These are phyloP conservation scores for Phialemoniopsis sp. DNA, from an alignment of 2,329 filamentous ascomycete genomes.

Conservation along the genomic window DNA sequence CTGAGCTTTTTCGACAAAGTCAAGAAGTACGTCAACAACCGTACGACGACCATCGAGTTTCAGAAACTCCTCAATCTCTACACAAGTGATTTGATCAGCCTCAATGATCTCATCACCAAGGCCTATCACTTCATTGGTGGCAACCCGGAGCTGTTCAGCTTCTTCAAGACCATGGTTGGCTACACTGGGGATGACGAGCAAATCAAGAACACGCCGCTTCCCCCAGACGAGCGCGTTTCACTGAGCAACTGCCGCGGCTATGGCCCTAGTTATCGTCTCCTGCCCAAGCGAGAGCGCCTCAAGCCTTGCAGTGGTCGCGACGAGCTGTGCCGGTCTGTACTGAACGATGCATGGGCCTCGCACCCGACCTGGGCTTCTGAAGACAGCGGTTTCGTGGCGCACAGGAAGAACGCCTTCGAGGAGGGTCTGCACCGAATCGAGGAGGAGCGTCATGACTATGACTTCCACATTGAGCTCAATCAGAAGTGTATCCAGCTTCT, in stretches of 20 bases:
- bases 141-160: conserved; percentile 83
- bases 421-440: conserved; percentile 94
- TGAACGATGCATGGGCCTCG: conserved; percentile 98
- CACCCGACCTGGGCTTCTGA: conserved; percentile 99
- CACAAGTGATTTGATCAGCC: conserved; percentile 87
- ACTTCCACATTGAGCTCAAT: conserved; percentile 96
- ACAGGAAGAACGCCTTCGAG: conserved; percentile 93
- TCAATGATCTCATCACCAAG: conserved; percentile 75
- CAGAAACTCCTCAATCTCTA: conserved; percentile 95
- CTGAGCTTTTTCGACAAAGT: conserved; percentile 92
- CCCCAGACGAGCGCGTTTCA: conserved; percentile 78
- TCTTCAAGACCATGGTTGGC: conserved; percentile 80
- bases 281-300: conserved; percentile 85
- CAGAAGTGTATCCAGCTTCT: conserved; percentile 93
- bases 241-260: conserved; percentile 94
- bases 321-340: conserved; percentile 85
- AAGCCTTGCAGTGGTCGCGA: conserved; percentile 93
- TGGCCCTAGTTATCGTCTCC: conserved; percentile 88
- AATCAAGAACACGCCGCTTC: conserved; percentile 73
- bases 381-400: conserved; percentile 94
- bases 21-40: conserved; percentile 93
- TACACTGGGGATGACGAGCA: conserved; percentile 73
- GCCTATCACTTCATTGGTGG: conserved; percentile 82
- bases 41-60: conserved; percentile 91
- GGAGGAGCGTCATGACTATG: conserved; percentile 97